Percentiles rank a stretch among this genome's conserved stretches.
These are phyloP conservation scores for Sclerotinia borealis DNA, from an alignment of 2,329 filamentous ascomycete genomes.

Conservation along the genomic window DNA sequence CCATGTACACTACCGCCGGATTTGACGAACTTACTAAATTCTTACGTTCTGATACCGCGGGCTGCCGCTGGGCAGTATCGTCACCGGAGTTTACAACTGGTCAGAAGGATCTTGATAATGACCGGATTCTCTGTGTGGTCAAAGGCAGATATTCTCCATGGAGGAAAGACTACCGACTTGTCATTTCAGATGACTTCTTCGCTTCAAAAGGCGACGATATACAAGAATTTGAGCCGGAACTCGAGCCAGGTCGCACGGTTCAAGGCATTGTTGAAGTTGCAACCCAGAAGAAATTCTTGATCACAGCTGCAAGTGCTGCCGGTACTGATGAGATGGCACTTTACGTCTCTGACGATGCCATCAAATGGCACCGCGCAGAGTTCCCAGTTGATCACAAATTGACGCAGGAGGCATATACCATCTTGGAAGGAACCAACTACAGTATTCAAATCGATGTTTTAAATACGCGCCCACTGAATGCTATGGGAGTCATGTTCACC, in stretches of 20 bases:
- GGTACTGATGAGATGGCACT: constrained; percentile 87
- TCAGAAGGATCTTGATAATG: constrained; percentile 55
- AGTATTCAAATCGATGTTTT: constrained; percentile 95
- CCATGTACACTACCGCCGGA: constrained; percentile 76
- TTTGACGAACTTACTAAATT: constrained; percentile 63
- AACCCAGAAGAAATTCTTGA: constrained; percentile 76
- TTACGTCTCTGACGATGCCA: constrained; percentile 78
- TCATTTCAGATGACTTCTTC: constrained; percentile 83
- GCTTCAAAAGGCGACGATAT: constrained; percentile 42
- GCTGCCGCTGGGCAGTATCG: constrained; percentile 84
- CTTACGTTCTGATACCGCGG: constrained; percentile 62
- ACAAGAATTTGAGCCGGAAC: constrained; percentile 66
- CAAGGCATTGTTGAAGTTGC: constrained; percentile 77
- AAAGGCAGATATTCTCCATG: constrained; percentile 64
- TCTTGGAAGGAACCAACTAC: constrained; percentile 94
- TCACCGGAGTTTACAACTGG: constrained; percentile 68
- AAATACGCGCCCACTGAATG: constrained; percentile 55
- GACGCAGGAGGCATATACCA: constrained; percentile 82
- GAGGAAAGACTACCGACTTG: constrained; percentile 68
- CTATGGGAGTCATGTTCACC: constrained; percentile 85
- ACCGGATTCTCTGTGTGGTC: constrained; percentile 75
- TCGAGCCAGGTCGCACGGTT: constrained; percentile 68
- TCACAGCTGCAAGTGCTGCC: constrained; percentile 73
- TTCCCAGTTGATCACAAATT: constrained; percentile 77
- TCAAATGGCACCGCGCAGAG: constrained; percentile 84